These are phyloP conservation scores for Tolypocladium album DNA, from an alignment of 2,329 filamentous ascomycete species.

Conservation along the genomic window DNA sequence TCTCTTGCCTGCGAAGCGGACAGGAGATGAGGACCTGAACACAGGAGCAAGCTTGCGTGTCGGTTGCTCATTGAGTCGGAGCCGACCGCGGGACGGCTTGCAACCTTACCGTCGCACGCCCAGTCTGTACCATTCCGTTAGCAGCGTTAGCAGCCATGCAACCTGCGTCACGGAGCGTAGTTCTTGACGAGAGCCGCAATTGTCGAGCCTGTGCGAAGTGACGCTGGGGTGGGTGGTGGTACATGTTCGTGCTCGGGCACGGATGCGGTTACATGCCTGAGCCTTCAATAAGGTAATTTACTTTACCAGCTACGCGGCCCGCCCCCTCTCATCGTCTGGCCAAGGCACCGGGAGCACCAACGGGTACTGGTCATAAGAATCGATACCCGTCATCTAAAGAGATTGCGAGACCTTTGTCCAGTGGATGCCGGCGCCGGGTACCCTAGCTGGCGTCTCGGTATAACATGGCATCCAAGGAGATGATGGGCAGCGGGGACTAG, in stretches of 20 bases:
- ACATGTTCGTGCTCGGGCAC: background rate
- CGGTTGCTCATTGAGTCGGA: background rate
- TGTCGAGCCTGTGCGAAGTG: background rate
- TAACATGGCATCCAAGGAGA: background rate
- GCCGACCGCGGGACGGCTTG: background rate
- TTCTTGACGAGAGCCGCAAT: background rate
- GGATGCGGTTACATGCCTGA: background rate
- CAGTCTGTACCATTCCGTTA: background rate
- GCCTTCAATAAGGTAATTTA: background rate
- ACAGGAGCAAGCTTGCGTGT: background rate
- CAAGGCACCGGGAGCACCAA: background rate
- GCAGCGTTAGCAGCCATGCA: no score
- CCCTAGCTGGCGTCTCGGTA: background rate
- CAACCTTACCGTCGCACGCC: background rate
- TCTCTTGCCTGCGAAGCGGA: background rate
- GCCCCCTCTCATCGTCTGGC: background rate
- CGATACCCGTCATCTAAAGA: slow-evolving; percentile 2
- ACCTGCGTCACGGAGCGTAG: background rate
- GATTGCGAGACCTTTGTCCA: background rate
- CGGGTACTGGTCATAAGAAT: background rate
- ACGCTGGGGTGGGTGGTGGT: background rate
- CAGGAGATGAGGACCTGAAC: background rate
- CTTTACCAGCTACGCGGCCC: background rate
- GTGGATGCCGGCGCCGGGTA: background rate
- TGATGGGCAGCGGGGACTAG: background rate